Conservation (phyloP, 352 stramenopile species). For the Phytophthora tentaculata region DNA sequence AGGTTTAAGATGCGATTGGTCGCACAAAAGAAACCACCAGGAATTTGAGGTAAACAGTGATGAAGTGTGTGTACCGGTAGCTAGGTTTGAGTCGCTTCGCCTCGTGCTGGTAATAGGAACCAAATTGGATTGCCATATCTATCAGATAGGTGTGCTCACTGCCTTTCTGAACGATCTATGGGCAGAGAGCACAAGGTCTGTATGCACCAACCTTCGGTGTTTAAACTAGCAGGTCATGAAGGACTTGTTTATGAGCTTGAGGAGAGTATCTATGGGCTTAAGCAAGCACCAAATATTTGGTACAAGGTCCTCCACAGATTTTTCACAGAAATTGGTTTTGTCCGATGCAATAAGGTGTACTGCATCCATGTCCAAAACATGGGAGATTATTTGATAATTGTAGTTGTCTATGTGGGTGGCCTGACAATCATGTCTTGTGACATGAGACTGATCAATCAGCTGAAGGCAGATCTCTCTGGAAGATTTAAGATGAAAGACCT, state of each 20-base stretch:
- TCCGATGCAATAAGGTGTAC: not conserved
- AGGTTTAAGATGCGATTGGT: not conserved
- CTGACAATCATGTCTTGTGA: not conserved
- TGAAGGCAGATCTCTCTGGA: not conserved
- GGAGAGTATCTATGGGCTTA: no score
- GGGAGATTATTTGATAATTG: not conserved
- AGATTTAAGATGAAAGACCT: not conserved
- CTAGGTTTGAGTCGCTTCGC: conserved; percentile 1
- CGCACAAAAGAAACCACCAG: not conserved
- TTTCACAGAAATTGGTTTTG: not conserved
- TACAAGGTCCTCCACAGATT: not conserved
- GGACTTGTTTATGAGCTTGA: not conserved
- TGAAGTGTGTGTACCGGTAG: not conserved
- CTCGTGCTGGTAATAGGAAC: conserved; percentile 2
- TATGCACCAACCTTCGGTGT: not conserved
- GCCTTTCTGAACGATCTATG: not conserved
- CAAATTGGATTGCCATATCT: conserved; percentile 1
- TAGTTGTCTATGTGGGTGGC: no score
- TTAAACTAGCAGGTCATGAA: not conserved
- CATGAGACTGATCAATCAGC: not conserved
- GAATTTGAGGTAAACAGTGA: not conserved
- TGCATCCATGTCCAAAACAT: not conserved
- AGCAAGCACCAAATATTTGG: not conserved
- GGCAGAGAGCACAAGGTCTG: not conserved
- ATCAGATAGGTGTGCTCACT: not conserved